Evolutionary conservation across 768 basidiomycete species (phyloP), one percentile per base, ranked within the genome.

Genomic region (Russula olivacea): DNA sequence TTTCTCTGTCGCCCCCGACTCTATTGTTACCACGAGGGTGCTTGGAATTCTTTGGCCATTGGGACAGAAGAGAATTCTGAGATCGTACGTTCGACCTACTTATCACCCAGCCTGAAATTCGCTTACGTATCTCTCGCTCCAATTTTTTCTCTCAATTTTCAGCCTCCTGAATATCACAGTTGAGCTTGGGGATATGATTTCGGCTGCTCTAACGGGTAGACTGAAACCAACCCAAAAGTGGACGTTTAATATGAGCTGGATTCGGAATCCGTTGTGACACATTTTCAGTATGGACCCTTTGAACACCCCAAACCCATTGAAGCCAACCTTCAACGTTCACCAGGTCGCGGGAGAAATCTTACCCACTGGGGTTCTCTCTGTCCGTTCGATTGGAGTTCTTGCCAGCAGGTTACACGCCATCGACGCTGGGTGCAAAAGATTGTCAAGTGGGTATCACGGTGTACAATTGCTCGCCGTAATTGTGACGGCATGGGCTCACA

Each of bases 321-420:
- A 12, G 47, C 30, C 53, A 4, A 55, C 23, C 21, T 8, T n/a
- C 21, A 14, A 82, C 81, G 4, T 80, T 81, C 21, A 82, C 69
- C 79, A 81, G 55, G 36, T n/a, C 34, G 21, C 45, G 49, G 50
- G 30, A 34, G 38, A n/a, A 23, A 30, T 30, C 48, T 30, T 40
- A 11, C 28, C 28, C 19, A 51, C 14, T 38, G 12, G 38, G 12
- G 15, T 58, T 59, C 23, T 51, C 49, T 15, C 25, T 10, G 7
- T 51, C 8, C 8, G 48, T 51, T 38, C 17, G 4, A 50, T 45
- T 56, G 40, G 21, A 36, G 48, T 41, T 50, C 25, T 50, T 58
- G 25, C 58, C 58, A 38, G 57, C 36, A 14, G 48, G 10, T 14
- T n/a, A 58, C 28, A 59, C 58, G 48, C 50, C 58, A 58, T 58